Evolutionary conservation across 2,329 filamentous ascomycete species (phyloP).

Genomic region (Endocalyx cinctus): DNA sequence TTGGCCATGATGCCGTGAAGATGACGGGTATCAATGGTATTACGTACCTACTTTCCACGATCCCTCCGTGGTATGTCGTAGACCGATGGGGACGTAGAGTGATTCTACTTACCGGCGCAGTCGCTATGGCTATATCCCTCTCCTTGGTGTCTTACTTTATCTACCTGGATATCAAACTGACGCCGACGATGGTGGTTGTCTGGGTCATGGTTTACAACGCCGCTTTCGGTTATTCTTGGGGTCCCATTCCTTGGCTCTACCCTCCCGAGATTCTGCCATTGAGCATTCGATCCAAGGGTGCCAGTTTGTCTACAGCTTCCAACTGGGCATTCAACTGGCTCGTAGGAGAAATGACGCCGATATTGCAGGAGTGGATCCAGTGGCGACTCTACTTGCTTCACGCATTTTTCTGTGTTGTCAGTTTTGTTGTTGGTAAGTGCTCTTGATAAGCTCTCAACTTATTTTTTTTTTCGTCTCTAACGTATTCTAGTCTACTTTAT

Average conservation of each 20-base stretch:
- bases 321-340: slow-evolving; percentile 99
- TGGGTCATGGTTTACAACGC: slow-evolving; percentile 99
- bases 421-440: slow-evolving; percentile 88
- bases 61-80: slow-evolving; percentile 96
- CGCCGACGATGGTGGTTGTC: slow-evolving; percentile 79
- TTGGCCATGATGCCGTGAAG: slow-evolving; percentile 81
- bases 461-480: slow-evolving; percentile 12
- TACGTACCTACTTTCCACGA: slow-evolving; percentile 85
- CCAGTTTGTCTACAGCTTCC: slow-evolving; percentile 89
- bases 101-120: slow-evolving; percentile 83
- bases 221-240: slow-evolving; percentile 92
- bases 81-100: slow-evolving; percentile 85
- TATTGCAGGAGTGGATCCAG: slow-evolving; percentile 84
- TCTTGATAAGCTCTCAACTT: no score
- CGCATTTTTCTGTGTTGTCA: slow-evolving; percentile 92
- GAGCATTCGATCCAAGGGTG: slow-evolving; percentile 94
- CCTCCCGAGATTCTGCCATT: slow-evolving; percentile 97
- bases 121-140: slow-evolving; percentile 84
- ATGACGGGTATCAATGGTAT: slow-evolving; percentile 96
- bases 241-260: slow-evolving; percentile 96
- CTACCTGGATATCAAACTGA: slow-evolving; percentile 74
- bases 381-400: slow-evolving; percentile 95
- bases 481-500: slow-evolving; percentile 77
- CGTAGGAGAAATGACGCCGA: slow-evolving; percentile 90
- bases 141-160: slow-evolving; percentile 94